Percentiles rank a stretch among this genome's conserved stretches.
phyloP scores from a whole-genome alignment of 805 yeast genomes.

The Wickerhamiella qilinensis region DNA sequence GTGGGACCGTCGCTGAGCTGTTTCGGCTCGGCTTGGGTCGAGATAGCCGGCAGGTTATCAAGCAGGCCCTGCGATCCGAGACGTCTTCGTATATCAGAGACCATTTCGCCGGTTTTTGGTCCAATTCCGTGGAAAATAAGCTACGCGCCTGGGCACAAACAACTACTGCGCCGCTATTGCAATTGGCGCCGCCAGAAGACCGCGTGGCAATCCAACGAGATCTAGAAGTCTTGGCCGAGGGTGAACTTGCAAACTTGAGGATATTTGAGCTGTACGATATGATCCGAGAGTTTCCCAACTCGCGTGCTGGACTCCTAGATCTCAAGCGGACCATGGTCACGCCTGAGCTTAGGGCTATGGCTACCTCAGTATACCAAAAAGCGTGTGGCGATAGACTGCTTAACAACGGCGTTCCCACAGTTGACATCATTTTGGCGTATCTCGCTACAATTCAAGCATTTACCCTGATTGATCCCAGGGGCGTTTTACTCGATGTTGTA shows the following conservation, averaged over 20 bases:
- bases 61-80: too few species aligned
- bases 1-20: too few species aligned
- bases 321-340: constrained; percentile 35
- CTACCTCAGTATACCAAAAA: constrained; percentile 35
- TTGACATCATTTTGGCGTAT: constrained; percentile 51
- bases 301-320: constrained; percentile 40
- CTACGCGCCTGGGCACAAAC: too few species aligned
- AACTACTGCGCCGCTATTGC: too few species aligned
- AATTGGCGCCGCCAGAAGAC: too few species aligned
- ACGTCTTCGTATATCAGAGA: too few species aligned
- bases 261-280: constrained; percentile 44
- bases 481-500: constrained; percentile 64
- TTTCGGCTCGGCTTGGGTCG: too few species aligned
- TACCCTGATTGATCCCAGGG: constrained; percentile 66
- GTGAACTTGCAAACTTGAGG: constrained; percentile 26
- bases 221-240: constrained; percentile 4
- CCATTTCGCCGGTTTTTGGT: too few species aligned
- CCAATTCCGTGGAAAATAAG: too few species aligned
- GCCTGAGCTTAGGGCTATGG: constrained; percentile 31
- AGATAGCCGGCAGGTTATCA: too few species aligned
- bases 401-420: constrained; percentile 71
- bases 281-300: constrained; percentile 35
- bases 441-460: constrained; percentile 59
- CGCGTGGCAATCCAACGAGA: too few species aligned
- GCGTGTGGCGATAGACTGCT: constrained; percentile 34